Base-by-base conservation (phyloP, 768 basidiomycete genomes). In the Tulasnella sp. region DNA sequence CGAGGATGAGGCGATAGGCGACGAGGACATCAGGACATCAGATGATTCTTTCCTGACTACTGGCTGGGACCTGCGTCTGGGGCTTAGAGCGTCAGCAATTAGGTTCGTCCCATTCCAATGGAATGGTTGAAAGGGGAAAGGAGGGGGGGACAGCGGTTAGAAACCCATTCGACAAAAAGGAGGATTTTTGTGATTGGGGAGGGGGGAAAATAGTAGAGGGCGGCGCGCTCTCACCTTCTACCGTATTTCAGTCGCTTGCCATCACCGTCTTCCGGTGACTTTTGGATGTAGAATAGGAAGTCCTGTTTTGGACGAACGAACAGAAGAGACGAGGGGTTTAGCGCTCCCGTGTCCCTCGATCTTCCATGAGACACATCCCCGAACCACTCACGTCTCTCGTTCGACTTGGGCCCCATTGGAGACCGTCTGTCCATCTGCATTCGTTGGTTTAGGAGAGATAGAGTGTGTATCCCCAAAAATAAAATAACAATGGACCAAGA, bases 21-120 rank as follows among this genome's bases (percentile, higher is more conserved):
- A 49, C 17, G 76, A 36, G n/a, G 31, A 45, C 29, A 64, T 58
- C 45, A 67, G 15, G 49, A 54, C 58, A 58, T 74, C 73, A 14
- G 49, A 54, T n/a, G 45, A 49, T 36, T 54, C 54, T 15, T 49
- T 42, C 38, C 38, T 42, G 54, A 52, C 45, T 49, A 74, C 73
- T 37, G 73, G 73, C 67, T 76, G 75, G 38, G 75, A 76, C 67
- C 75, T 76, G 49, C 67, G 75, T 76, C 75, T 76, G 69, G 40
- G 67, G 31, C 67, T 76, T 68, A 31, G 37, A 64, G 40, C 67
- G 75, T 76, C 69, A 76, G 75, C 45, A 42, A 42, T 31, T 52
- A 25, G 36, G 72, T n/a, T 25, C 37, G 42, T n/a, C 45, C 40
- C 25, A 52, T 36, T 25, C n/a, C 25, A 36, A 17, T 37, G 42